These are phyloP conservation scores for Melanomma pulvis-pyrius DNA, from an alignment of 495 filamentous ascomycete genomes.

Conservation along the genomic window DNA sequence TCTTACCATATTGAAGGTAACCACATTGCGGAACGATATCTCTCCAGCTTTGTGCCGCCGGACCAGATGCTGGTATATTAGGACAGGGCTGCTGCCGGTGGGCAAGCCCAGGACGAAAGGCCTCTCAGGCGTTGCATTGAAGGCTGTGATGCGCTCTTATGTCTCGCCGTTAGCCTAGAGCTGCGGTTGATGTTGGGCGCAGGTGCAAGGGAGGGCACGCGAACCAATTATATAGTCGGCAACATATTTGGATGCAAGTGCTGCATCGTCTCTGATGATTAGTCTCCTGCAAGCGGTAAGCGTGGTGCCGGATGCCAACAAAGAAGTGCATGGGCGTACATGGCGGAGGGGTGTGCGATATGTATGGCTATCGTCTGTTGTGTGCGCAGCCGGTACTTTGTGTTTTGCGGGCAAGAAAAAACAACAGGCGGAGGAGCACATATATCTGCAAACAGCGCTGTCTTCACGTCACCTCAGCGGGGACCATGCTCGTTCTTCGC, in stretches of 20 bases:
- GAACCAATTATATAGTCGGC: constrained; percentile 81
- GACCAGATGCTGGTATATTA: constrained; percentile 77
- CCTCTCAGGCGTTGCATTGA: constrained; percentile 66
- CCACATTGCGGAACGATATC: constrained; percentile 83
- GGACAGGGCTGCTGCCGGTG: constrained; percentile 77
- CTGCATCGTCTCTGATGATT: constrained; percentile 74
- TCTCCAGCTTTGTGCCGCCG: constrained; percentile 74
- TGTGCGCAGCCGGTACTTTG: background rate
- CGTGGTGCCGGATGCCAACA: constrained; percentile 1
- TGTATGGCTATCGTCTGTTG: background rate
- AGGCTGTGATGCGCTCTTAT: constrained; percentile 69
- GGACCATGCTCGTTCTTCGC: constrained; percentile 7
- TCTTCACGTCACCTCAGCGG: constrained; percentile 27
- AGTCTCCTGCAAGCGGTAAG: constrained; percentile 65
- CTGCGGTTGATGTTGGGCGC: background rate
- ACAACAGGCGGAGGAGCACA: background rate
- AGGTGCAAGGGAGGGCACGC: constrained; percentile 34
- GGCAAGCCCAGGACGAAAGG: constrained; percentile 85
- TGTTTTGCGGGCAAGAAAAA: background rate
- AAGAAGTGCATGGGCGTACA: constrained; percentile 31
- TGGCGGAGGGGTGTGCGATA: constrained; percentile 4
- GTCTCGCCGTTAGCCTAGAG: constrained; percentile 22
- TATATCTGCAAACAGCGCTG: constrained; percentile 13
- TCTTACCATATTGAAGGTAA: constrained; percentile 89
- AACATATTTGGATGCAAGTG: constrained; percentile 69